Base-by-base conservation (phyloP, 1,139 yeast species). In the Yarrowia galli region DNA sequence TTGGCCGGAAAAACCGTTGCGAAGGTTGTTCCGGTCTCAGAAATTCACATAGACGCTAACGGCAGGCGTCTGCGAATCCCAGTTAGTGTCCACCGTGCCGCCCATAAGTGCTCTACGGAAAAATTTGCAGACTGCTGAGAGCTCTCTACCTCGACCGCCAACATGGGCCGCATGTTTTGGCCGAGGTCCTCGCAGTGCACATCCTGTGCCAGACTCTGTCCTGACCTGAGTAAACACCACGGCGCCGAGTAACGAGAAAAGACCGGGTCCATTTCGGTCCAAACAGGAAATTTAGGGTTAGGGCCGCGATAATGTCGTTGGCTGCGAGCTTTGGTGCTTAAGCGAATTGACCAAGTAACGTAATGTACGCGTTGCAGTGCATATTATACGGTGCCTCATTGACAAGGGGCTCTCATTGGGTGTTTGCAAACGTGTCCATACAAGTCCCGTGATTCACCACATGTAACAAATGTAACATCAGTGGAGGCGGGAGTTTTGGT, bases 21-120 rank as follows among this genome's bases (percentile, higher is more conserved):
- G 12, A 58, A 58, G 64, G 64, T 58, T 58, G 64, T 58, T 58
- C 64, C 64, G 51, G 64, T 43, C 51, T 58, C 64, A 58, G 46
- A 54, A 40, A 13, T 54, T 40, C 61, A 15, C 61, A 6, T 25
- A 12, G 60, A 54, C 61, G 48, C 61, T 54, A 54, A 54, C 61
- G 61, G 61, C 61, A 54, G 61, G 61, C 61, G 61, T 54, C 48
- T n/a, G 46, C 61, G 61, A 54, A 53, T 16, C 40, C 20, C 15
- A n/a, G 22, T 12, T 32, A 20, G 22, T 20, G 18, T 6, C 25
- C 43, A 35, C 45, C 20, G 32, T 53, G 60, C 60, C 35, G 45
- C 60, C 60, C 45, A 53, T 22, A 36, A 36, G 60, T 53, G 45
- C 28, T 35, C 6, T n/a, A 38, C 10, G 22, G 16, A 51, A 53